These are phyloP conservation scores for Podospora comata DNA, from an alignment of 495 filamentous ascomycete species.

Conservation along the genomic window DNA sequence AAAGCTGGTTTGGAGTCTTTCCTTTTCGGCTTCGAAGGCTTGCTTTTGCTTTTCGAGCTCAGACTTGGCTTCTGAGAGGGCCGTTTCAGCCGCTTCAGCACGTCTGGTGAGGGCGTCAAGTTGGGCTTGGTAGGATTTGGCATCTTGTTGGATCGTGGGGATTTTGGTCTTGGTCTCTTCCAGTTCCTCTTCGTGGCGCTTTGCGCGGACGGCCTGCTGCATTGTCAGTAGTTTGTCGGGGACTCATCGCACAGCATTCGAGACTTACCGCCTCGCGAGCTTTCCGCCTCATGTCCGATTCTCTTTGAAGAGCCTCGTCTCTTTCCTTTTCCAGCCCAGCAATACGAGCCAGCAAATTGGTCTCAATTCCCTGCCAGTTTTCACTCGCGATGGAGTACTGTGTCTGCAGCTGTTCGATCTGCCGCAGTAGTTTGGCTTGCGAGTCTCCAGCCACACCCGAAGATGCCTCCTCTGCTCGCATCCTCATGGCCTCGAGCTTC, in stretches of 20 bases:
- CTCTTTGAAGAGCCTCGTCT: conserved; percentile 78
- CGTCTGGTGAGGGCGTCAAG: conserved; percentile 60
- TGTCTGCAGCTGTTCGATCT: conserved; percentile 92
- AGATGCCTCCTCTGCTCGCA: conserved; percentile 84
- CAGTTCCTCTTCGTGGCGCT: conserved; percentile 77
- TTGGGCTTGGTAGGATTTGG: conserved; percentile 58
- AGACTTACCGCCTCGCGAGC: conserved; percentile 74
- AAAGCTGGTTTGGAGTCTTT: conserved; percentile 59
- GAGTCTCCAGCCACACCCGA: conserved; percentile 77
- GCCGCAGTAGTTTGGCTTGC: conserved; percentile 84
- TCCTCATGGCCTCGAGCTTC: conserved; percentile 83
- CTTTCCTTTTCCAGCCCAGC: conserved; percentile 80
- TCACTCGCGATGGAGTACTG: conserved; percentile 93
- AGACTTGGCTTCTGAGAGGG: conserved; percentile 50
- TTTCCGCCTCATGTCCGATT: conserved; percentile 80
- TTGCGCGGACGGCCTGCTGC: conserved; percentile 65
- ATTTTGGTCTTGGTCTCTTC: conserved; percentile 66
- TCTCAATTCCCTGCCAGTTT: conserved; percentile 96
- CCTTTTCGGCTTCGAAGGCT: conserved; percentile 68
- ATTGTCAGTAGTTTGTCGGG: conserved; percentile 27
- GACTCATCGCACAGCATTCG: not conserved
- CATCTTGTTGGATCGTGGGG: conserved; percentile 55
- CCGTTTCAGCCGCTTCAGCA: conserved; percentile 62
- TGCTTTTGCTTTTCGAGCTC: conserved; percentile 50
- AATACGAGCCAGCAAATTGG: conserved; percentile 70